Conservation (phyloP, 148 eudicot genomes). For the Vaccinium myrtillus region DNA sequence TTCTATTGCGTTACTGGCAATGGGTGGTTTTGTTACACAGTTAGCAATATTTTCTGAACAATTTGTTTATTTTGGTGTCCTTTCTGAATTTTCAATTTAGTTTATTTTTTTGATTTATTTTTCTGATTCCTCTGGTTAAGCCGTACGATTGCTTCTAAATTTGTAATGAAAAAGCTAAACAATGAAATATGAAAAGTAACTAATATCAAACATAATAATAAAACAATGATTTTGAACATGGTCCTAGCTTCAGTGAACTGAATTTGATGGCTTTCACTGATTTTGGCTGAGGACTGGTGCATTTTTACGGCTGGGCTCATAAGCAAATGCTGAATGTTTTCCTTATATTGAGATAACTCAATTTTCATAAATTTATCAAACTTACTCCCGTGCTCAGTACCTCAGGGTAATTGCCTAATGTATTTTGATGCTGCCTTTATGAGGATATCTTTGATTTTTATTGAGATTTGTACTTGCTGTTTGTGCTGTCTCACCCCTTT, state of each 20-base stretch:
- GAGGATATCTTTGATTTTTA: background rate
- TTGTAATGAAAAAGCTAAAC: too few relatives aligned
- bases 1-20: too few relatives aligned
- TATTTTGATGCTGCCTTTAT: background rate
- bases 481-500: background rate
- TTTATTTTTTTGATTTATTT: too few relatives aligned
- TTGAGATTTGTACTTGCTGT: background rate
- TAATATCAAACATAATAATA: background rate
- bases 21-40: too few relatives aligned
- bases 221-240: background rate
- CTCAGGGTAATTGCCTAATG: background rate
- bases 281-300: background rate
- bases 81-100: too few relatives aligned
- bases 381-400: background rate
- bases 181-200: background rate
- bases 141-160: too few relatives aligned
- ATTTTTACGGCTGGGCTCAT: background rate
- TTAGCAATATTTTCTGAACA: too few relatives aligned
- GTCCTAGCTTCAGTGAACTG: background rate
- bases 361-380: background rate
- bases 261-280: background rate
- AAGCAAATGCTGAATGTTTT: background rate
- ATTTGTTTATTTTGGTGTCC: too few relatives aligned
- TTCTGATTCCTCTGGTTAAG: too few relatives aligned
- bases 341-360: background rate